phyloP scores from a whole-genome alignment of 805 yeast species.

The Starmerella cellae region DNA sequence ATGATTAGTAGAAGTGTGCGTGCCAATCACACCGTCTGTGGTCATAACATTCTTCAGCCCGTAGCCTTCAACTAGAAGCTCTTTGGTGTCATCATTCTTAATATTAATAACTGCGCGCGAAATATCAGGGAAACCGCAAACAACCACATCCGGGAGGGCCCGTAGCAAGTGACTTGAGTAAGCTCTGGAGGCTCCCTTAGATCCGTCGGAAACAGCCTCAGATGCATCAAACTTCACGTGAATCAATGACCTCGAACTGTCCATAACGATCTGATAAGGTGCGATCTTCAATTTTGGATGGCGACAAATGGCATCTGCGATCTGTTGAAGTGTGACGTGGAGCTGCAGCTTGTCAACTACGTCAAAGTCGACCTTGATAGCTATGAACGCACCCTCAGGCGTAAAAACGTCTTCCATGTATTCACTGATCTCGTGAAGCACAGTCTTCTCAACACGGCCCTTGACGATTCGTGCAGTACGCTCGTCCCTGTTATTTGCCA shows the following conservation, averaged over 20 bases:
- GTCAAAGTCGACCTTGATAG: slow-evolving; percentile 65
- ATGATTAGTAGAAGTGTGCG: slow-evolving; percentile 80
- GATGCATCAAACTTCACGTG: slow-evolving; percentile 19
- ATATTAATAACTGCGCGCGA: slow-evolving; percentile 94
- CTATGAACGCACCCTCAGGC: slow-evolving; percentile 61
- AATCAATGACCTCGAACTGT: slow-evolving; percentile 47
- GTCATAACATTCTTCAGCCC: slow-evolving; percentile 94
- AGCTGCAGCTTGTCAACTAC: slow-evolving; percentile 83
- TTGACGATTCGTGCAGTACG: slow-evolving; percentile 97
- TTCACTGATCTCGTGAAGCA: slow-evolving; percentile 70
- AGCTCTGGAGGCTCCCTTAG: slow-evolving; percentile 14
- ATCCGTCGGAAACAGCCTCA: neutral
- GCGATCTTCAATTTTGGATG: slow-evolving; percentile 86
- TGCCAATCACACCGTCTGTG: slow-evolving; percentile 90
- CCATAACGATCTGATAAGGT: slow-evolving; percentile 53
- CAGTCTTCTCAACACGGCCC: slow-evolving; percentile 90
- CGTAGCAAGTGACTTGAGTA: slow-evolving; percentile 48
- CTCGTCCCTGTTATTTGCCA: slow-evolving; percentile 88
- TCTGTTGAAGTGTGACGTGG: slow-evolving; percentile 74
- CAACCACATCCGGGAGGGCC: slow-evolving; percentile 72
- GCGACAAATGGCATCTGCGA: slow-evolving; percentile 62
- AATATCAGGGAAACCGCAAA: slow-evolving; percentile 83
- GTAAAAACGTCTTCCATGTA: slow-evolving; percentile 90
- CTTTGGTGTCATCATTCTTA: slow-evolving; percentile 66
- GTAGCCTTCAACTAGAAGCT: slow-evolving; percentile 91